These are phyloP conservation scores for Moricandia moricandioides DNA, from an alignment of 345 rosid genomes.

Conservation along the genomic window DNA sequence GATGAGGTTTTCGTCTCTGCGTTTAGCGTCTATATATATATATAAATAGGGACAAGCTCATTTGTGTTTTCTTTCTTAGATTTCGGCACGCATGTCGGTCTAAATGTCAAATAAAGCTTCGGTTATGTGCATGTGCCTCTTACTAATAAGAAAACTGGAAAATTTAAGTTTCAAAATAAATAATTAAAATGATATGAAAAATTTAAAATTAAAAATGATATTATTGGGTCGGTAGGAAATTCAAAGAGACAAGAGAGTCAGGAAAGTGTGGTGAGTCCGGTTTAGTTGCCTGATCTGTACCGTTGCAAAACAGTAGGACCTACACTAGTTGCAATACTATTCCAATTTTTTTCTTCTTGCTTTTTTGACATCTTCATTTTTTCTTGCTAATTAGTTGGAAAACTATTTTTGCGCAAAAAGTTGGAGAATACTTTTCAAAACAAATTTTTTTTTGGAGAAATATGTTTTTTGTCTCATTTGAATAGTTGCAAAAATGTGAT, in stretches of 20 bases:
- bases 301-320: constrained; percentile 25
- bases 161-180: neutral
- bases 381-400: constrained; percentile 2
- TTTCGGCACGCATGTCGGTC: constrained; percentile 29
- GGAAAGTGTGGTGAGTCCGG: constrained; percentile 18
- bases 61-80: neutral
- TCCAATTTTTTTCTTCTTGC: too few species aligned
- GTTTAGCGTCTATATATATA: constrained; percentile 20
- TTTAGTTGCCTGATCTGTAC: constrained; percentile 20
- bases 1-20: constrained; percentile 18
- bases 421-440: too few species aligned
- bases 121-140: constrained; percentile 5
- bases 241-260: constrained; percentile 16
- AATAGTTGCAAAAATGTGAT: neutral
- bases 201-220: neutral
- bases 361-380: neutral
- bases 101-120: constrained; percentile 30
- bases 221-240: constrained; percentile 10
- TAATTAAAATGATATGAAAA: neutral
- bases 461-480: neutral
- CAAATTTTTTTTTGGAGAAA: neutral
- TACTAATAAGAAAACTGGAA: neutral
- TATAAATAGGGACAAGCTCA: constrained; percentile 19
- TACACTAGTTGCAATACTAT: neutral
- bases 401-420: neutral